Base-by-base conservation (phyloP, 495 filamentous ascomycete genomes). In the Endocarpon pusillum region DNA sequence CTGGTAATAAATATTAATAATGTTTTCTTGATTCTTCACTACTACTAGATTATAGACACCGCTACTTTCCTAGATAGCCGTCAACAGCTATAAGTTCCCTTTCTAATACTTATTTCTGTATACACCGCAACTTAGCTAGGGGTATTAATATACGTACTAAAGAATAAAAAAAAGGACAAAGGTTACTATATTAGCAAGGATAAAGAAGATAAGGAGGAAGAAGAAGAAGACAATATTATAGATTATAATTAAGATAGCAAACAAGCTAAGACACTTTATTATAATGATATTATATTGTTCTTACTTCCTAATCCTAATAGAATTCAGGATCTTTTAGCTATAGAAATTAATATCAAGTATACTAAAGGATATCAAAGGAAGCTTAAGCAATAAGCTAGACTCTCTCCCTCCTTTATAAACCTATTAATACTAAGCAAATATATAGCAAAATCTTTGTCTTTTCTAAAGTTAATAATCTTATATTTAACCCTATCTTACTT, bases 1-100 rank as follows among this genome's bases (percentile, higher is more conserved):
- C 42, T 34, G 1, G 22, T 44, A 2, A 43, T 43, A n/a, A 35
- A 44, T 24, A 34, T 45, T 23, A 24, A 45, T 27, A 22, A 43
- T 35, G 19, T 45, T 10, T 45, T 38, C 34, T 19, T 43, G 33
- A 21, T 41, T 11, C 34, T 43, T 16, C 21, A 43, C 18, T 21
- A 43, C 30, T 19, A 38, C 29, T 45, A 20, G 40, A 35, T 22
- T 16, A n/a, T 34, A 18, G 28, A 45, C 16, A 35, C n/a, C 18
- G 34, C 30, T 21, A 37, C 30, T 11, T 43, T 34, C 20, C 40
- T 40, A 11, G 28, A 45, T 23, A 18, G 31, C 6, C 26, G 40
- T 15, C 35, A 45, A 34, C 35, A 32, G 9, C 32, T 45, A 9
- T 15, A 45, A 18, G 28, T 42, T 18, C 22, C 36, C 20, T 43